Evolutionary conservation across 805 yeast genomes (phyloP), one percentile per base, ranked within the genome.

Genomic region (Ogataea salicorniae): DNA sequence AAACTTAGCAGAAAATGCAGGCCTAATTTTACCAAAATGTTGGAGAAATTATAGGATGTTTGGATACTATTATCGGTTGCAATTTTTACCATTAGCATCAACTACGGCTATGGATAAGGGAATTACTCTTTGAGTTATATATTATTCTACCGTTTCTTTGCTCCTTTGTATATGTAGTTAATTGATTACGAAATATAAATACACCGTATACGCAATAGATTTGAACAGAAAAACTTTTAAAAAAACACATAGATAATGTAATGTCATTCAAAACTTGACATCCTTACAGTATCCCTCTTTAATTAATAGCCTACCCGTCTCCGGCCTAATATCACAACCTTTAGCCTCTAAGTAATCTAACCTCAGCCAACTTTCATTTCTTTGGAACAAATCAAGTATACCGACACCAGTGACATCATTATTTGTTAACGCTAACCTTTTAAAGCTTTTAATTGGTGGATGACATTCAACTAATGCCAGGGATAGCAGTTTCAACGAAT

Each of bases 371-470:
- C 56, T 45, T 1, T 45, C 37, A 20, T 46, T 46, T 14, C 40
- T 36, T 35, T 50, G 53, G 67, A 73, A 61, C 39, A 60, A 44
- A 2, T 53, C 58, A 16, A 57, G 33, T 38, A 47, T 39, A 1
- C 63, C 66, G 22, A 58, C 55, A 2, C 64, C 62, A 5, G 57
- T 56, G 11, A 61, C 48, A 20, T 48, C 50, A 46, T 59, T 60
- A 7, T 36, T 36, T 11, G 65, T 58, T 2, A 61, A 33, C 36
- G 57, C 53, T 17, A 61, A 40, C 4, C 9, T 7, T 5, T 48
- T 39, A 22, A 61, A 37, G 13, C 42, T 34, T 5, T 22, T 38
- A 26, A 26, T 26, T 3, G 44, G 48, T 5, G 47, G 52, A 14
- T n/a, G 37, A 3, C 37, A 31, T 8, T 34, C 26, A 4, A 47